Conservation (phyloP, 306 rosid species). For the Quercus gilva region DNA sequence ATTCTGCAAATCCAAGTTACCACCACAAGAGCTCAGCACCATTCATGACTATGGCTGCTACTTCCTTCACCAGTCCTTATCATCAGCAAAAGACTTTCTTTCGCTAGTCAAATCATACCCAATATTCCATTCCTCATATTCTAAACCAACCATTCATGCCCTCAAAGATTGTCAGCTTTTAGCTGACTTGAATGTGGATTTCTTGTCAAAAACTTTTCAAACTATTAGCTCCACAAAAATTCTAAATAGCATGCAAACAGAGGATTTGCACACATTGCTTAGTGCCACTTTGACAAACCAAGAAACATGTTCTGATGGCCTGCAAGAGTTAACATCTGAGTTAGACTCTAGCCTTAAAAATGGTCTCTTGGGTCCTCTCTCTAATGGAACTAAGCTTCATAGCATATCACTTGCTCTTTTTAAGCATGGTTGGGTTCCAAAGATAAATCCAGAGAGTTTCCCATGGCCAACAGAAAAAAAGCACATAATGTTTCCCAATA, state of each 20-base stretch:
- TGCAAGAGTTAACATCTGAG: conserved; percentile 24
- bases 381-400: no score
- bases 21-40: conserved; percentile 1
- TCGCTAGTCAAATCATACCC: conserved; percentile 19
- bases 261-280: conserved; percentile 23
- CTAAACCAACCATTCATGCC: conserved; percentile 22
- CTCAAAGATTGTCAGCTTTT: conserved; percentile 29
- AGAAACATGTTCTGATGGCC: conserved; percentile 38
- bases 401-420: conserved; percentile 23
- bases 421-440: conserved; percentile 8
- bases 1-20: conserved; percentile 33
- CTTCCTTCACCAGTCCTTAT: conserved; percentile 36
- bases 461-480: not conserved
- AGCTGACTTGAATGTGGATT: conserved; percentile 25
- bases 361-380: not conserved
- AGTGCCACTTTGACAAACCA: conserved; percentile 37
- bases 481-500: not conserved
- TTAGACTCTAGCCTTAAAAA: not conserved
- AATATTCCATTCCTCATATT: conserved; percentile 6
- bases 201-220: conserved; percentile 18
- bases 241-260: not conserved
- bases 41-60: conserved; percentile 13
- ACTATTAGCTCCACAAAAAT: conserved; percentile 20
- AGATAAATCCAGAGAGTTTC: not conserved
- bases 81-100: conserved; percentile 20